Percentiles rank a stretch among this genome's conserved stretches.
These are phyloP conservation scores for Lathyrus oleraceus DNA, from an alignment of 306 rosid genomes.

Conservation along the genomic window DNA sequence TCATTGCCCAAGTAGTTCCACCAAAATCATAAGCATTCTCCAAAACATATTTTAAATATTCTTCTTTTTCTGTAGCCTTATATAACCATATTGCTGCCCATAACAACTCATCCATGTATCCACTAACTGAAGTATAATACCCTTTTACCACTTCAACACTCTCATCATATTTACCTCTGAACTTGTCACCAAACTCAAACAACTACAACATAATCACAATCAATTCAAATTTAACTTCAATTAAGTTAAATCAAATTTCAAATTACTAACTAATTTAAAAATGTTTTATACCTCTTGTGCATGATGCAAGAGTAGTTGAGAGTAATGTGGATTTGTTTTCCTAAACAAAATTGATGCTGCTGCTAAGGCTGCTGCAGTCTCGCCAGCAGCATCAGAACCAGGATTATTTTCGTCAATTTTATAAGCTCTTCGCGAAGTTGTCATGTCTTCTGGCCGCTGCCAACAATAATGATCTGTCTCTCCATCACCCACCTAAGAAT, in stretches of 20 bases:
- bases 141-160: slow-evolving; percentile 64
- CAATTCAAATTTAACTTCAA: not conserved
- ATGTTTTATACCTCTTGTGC: slow-evolving; percentile 60
- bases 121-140: slow-evolving; percentile 74
- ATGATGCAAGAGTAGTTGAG: slow-evolving; percentile 71
- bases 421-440: slow-evolving; percentile 72
- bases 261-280: not conserved
- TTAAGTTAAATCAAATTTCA: not conserved
- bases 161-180: slow-evolving; percentile 72
- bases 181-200: slow-evolving; percentile 81
- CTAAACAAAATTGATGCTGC: slow-evolving; percentile 72
- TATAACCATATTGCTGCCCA: slow-evolving; percentile 88
- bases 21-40: slow-evolving; percentile 62
- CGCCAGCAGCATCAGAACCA: slow-evolving; percentile 79
- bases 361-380: slow-evolving; percentile 76
- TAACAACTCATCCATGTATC: slow-evolving; percentile 82
- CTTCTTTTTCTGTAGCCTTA: slow-evolving; percentile 57
- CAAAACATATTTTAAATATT: slow-evolving; percentile 55
- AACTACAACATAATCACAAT: slow-evolving; percentile 46
- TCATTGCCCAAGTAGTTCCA: slow-evolving; percentile 76
- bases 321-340: slow-evolving; percentile 75
- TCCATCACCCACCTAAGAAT: slow-evolving; percentile 77
- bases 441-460: slow-evolving; percentile 94
- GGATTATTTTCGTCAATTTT: slow-evolving; percentile 60
- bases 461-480: slow-evolving; percentile 86